phyloP scores from a whole-genome alignment of 768 basidiomycete genomes.

The Xerocomellus amylosporus region DNA sequence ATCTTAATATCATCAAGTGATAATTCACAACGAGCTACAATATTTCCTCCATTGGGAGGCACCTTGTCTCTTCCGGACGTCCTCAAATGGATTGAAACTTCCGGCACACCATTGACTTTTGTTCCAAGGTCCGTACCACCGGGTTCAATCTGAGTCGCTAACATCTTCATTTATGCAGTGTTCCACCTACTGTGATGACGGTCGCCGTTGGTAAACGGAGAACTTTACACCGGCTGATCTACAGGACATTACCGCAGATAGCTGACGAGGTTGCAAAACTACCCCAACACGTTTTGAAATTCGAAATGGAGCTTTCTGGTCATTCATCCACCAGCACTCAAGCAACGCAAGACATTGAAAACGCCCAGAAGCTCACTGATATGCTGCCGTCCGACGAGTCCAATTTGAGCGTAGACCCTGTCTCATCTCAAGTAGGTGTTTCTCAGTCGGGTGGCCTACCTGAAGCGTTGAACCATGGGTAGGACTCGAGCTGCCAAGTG shows the following conservation, averaged over 20 bases:
- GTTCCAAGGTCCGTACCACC: constrained; percentile 46
- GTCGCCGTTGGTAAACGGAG: constrained; percentile 31
- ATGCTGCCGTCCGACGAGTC: background rate
- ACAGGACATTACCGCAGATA: constrained; percentile 35
- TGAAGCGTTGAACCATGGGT: background rate
- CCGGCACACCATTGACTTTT: constrained; percentile 39
- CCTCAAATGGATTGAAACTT: constrained; percentile 43
- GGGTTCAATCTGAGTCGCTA: background rate
- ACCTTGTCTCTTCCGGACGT: constrained; percentile 40
- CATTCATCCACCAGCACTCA: background rate
- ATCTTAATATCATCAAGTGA: constrained; percentile 45
- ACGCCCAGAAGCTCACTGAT: background rate
- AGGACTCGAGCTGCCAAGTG: constrained; percentile 30
- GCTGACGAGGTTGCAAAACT: constrained; percentile 3
- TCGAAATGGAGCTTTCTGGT: constrained; percentile 37
- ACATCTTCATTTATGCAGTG: constrained; percentile 28
- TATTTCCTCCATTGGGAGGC: constrained; percentile 50
- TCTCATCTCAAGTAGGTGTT: background rate
- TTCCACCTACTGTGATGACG: constrained; percentile 37
- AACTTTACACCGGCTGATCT: constrained; percentile 47
- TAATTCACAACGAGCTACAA: constrained; percentile 34
- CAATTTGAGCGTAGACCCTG: background rate
- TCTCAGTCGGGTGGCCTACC: background rate
- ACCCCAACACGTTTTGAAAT: constrained; percentile 33
- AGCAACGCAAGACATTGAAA: background rate